These are phyloP conservation scores for Colletotrichum sp. DNA, from an alignment of 2,329 filamentous ascomycete genomes.

Conservation along the genomic window DNA sequence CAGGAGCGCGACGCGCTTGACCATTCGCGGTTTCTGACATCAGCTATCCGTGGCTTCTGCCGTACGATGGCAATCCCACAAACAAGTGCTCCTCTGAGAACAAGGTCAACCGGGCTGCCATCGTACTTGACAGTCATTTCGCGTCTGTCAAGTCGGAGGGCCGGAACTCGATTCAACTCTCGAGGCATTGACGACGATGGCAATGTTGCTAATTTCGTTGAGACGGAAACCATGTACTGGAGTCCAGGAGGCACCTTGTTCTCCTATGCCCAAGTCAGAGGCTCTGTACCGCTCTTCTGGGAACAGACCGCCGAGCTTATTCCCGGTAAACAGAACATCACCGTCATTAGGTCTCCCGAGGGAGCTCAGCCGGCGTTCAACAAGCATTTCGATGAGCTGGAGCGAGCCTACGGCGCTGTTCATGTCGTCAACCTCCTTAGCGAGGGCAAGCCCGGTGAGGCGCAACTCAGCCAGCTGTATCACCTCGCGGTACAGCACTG, in stretches of 20 bases:
- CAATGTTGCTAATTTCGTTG: slow-evolving; percentile 98
- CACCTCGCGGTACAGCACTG: slow-evolving; percentile 77
- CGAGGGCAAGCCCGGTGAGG: slow-evolving; percentile 83
- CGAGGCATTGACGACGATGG: slow-evolving; percentile 97
- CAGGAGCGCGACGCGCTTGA: slow-evolving; percentile 83
- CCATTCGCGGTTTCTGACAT: slow-evolving; percentile 85
- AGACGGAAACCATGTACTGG: slow-evolving; percentile 94
- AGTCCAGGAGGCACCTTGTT: slow-evolving; percentile 79
- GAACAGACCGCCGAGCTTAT: slow-evolving; percentile 89
- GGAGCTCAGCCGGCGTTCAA: slow-evolving; percentile 95
- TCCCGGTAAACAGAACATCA: slow-evolving; percentile 93
- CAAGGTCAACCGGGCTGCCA: slow-evolving; percentile 72
- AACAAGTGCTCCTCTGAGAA: slow-evolving; percentile 72
- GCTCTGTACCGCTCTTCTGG: slow-evolving; percentile 96
- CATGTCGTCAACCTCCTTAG: slow-evolving; percentile 96
- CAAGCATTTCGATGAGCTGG: slow-evolving; percentile 90
- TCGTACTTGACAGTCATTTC: slow-evolving; percentile 90
- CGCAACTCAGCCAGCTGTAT: slow-evolving; percentile 82
- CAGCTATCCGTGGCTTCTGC: slow-evolving; percentile 92
- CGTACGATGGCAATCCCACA: slow-evolving; percentile 85
- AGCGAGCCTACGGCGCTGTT: slow-evolving; percentile 85
- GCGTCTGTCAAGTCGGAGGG: slow-evolving; percentile 85
- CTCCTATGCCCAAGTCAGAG: slow-evolving; percentile 91
- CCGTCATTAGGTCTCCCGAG: slow-evolving; percentile 84
- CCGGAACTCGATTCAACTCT: slow-evolving; percentile 96